Base-by-base conservation (phyloP, 1,139 yeast genomes). In the Taiozyma sp. region DNA sequence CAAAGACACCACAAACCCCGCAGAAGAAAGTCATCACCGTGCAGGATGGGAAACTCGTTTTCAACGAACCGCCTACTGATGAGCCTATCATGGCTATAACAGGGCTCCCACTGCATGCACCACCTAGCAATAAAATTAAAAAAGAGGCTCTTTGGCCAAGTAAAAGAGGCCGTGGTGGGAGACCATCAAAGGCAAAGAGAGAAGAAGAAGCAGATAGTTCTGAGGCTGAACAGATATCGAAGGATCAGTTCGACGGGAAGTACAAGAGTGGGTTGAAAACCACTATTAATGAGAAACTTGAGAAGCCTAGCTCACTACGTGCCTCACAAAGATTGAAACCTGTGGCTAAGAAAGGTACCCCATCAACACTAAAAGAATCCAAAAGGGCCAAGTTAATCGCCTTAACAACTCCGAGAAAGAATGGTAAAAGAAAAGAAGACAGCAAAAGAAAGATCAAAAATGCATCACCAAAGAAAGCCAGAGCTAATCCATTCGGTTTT, bases 41-140 rank as follows among this genome's bases (percentile, higher is more conserved):
- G 2, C 22, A 40, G 32, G 36, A 44, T 44, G 56, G 53, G 2
- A 27, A 48, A 23, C 24, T 52, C 2, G 16, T 41, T 13, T 56
- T 58, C 42, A 65, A 70, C 14, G 93, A 87, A 63, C 92, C 93
- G 0, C 75, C 73, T 10, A 66, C 77, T 38, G 79, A 83, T 0
- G 73, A 71, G 24, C 81, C 84, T 0, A 65, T 57, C 10, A 53
- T 59, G 50, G 49, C 60, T 28, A 79, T 79, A 46, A 83, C 91
- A 0, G 96, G 96, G 1, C 72, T 79, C 42, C 85, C 92, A 3
- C 66, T 87, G 48, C 90, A 81, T 55, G 73, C 79, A 5, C 71
- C 73, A 5, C 96, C 96, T 8, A 78, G 79, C 9, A 64, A 72
- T 0, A 82, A 78, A 57, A 69, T 78, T 44, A 79, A 74, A 55